Percentiles rank a stretch among this genome's conserved stretches.
These are phyloP conservation scores for Pterula multifida DNA, from an alignment of 1,284 basidiomycete genomes.

Conservation along the genomic window DNA sequence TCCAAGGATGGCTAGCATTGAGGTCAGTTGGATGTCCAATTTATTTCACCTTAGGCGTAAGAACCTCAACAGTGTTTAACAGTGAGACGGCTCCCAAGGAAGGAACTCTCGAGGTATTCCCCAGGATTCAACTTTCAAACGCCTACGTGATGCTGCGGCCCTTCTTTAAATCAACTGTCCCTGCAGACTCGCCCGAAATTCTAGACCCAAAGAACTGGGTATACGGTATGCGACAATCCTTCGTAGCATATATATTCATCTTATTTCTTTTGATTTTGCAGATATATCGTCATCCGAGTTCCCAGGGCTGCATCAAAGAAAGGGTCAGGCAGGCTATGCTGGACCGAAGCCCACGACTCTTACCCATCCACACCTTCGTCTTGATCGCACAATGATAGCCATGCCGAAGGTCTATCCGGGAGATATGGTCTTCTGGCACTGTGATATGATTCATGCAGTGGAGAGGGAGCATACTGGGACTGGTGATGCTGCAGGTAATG, in stretches of 20 bases:
- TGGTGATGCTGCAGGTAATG: slow-evolving; percentile 44
- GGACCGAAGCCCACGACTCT: slow-evolving; percentile 30
- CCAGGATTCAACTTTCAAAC: slow-evolving; percentile 40
- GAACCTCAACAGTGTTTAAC: not conserved
- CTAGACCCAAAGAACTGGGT: slow-evolving; percentile 45
- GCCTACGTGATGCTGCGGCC: slow-evolving; percentile 69
- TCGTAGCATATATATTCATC: not conserved
- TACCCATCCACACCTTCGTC: slow-evolving; percentile 62
- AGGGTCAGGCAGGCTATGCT: slow-evolving; percentile 32
- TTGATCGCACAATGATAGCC: slow-evolving; percentile 39
- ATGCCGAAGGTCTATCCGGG: slow-evolving; percentile 53
- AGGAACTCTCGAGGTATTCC: slow-evolving; percentile 56
- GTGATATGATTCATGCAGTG: slow-evolving; percentile 63
- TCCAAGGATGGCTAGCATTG: slow-evolving; percentile 68
- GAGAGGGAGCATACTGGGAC: slow-evolving; percentile 49
- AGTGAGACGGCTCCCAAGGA: slow-evolving; percentile 42
- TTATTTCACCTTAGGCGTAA: too few relatives aligned
- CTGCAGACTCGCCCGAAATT: slow-evolving; percentile 10
- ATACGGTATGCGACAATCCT: slow-evolving; percentile 14
- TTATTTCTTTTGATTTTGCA: not conserved
- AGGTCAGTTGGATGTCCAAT: slow-evolving; percentile 25
- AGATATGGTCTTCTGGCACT: slow-evolving; percentile 68
- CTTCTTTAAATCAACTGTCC: slow-evolving; percentile 42
- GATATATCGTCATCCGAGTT: slow-evolving; percentile 39
- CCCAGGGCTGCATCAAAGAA: slow-evolving; percentile 49